phyloP scores from a whole-genome alignment of 352 stramenopile species.

The Phytophthora cryptogea region DNA sequence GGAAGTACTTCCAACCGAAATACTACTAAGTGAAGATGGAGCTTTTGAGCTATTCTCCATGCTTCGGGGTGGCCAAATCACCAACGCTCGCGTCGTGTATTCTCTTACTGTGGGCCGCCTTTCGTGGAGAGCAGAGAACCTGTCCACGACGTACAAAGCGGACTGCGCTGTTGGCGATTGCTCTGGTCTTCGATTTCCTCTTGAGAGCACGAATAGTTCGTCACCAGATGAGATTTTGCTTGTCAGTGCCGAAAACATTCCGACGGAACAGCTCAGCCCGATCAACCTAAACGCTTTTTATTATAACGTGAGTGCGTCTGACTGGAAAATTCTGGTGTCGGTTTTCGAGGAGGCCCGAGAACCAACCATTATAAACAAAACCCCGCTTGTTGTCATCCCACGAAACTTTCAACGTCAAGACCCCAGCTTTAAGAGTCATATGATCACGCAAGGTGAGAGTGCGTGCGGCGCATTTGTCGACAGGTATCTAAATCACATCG shows the following conservation, averaged over 20 bases:
- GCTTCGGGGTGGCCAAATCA: neutral
- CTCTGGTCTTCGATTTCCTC: slow-evolving; percentile 7
- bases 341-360: slow-evolving; percentile 14
- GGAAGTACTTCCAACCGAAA: no score
- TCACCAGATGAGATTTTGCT: slow-evolving; percentile 5
- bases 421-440: neutral
- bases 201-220: slow-evolving; percentile 2
- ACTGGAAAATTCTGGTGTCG: slow-evolving; percentile 12
- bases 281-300: slow-evolving; percentile 12
- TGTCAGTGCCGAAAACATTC: slow-evolving; percentile 3
- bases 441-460: neutral
- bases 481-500: slow-evolving; percentile 9
- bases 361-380: neutral
- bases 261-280: slow-evolving; percentile 8
- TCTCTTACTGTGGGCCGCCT: slow-evolving; percentile 29
- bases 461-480: neutral
- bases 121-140: slow-evolving; percentile 18
- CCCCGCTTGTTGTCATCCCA: neutral
- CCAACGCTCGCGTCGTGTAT: slow-evolving; percentile 23
- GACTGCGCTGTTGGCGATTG: neutral
- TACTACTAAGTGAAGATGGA: no score
- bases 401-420: slow-evolving; percentile 11
- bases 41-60: no score
- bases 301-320: slow-evolving; percentile 2
- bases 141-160: slow-evolving; percentile 10